phyloP scores from a whole-genome alignment of 2,329 filamentous ascomycete species.

The Cladophialophora immunda region DNA sequence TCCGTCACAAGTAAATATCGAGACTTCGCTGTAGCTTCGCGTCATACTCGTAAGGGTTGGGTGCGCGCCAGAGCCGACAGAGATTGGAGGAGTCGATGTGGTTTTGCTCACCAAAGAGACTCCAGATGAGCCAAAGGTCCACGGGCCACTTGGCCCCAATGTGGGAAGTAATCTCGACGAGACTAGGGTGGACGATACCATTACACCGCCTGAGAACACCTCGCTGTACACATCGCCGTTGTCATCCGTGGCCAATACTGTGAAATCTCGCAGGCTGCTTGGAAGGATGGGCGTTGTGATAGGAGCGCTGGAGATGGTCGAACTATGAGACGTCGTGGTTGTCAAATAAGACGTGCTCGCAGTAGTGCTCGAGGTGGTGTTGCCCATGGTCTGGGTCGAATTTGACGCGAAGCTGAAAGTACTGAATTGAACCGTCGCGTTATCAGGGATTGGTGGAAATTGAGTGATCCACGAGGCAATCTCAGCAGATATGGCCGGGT shows the following conservation, averaged over 20 bases:
- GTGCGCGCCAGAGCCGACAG: not conserved
- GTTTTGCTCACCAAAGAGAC: not conserved
- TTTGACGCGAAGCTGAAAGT: slow-evolving; percentile 10
- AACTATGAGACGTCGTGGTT: not conserved
- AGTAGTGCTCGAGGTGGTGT: not conserved
- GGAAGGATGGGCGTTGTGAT: not conserved
- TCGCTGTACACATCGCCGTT: not conserved
- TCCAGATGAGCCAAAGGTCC: not conserved
- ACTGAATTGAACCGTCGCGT: not conserved
- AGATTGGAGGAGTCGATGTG: not conserved
- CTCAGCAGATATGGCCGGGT: slow-evolving; percentile 11
- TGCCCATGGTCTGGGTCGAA: slow-evolving; percentile 3
- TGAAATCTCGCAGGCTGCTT: not conserved
- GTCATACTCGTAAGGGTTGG: slow-evolving; percentile 1
- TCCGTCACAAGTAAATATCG: slow-evolving; percentile 1
- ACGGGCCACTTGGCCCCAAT: not conserved
- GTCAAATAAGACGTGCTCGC: slow-evolving; percentile 9
- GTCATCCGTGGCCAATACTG: not conserved
- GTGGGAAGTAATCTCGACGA: slow-evolving; percentile 1
- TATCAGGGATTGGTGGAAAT: slow-evolving; percentile 13
- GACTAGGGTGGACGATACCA: not conserved
- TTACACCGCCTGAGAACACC: not conserved
- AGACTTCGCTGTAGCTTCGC: slow-evolving; percentile 1
- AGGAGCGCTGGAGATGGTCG: slow-evolving; percentile 1
- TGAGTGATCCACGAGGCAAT: slow-evolving; percentile 20